Base-by-base conservation (phyloP, 2,329 filamentous ascomycete species). In the Fusarium pseudonygamai region DNA sequence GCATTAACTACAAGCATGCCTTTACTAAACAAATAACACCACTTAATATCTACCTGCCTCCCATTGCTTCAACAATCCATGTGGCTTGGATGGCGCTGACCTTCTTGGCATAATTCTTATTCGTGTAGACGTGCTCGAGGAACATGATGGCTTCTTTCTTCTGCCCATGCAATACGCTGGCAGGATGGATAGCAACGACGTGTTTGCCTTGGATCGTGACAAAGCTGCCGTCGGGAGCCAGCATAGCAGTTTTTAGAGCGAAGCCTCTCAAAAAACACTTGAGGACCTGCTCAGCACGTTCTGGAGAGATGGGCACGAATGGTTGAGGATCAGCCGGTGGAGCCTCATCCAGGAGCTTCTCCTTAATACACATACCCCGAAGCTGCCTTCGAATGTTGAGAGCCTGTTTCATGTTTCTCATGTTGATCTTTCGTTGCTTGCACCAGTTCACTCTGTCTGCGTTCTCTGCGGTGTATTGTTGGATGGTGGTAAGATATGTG, bases 61-160 rank as follows among this genome's bases (percentile, higher is more conserved):
- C 83, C 56, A 87, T 72, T 4, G 85, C 85, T 72, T 89, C 86
- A 1, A 84, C 80, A 22, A 92, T 88, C 90, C 90, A 92, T 32
- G 85, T 82, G 1, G 87, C 87, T 67, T 90, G 87, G 22, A 92
- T 86, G 2, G 85, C 86, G 79, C 88, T 91, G 67, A 92, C 90
- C 79, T 90, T 91, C 79, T 91, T 91, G 0, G 88, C 90, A 67
- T 92, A 92, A 75, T 89, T 92, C 81, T 90, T 91, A 60, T 87
- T 87, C 3, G 90, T 92, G 74, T 88, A 92, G 0, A 92, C 89
- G 72, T 92, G 88, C 72, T 92, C 90, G 15, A 92, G 78, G 69
- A 91, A 92, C 89, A 92, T 90, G 77, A 92, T 91, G 8, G 89
- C 90, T 80, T 91, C 90, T 76, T 85, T 87, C 80, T 91, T 91